A percentile compares a stretch with the other conserved stretches of the same genome.
Conservation (phyloP, 148 eudicot genomes). For the Beta vulgaris region DNA sequence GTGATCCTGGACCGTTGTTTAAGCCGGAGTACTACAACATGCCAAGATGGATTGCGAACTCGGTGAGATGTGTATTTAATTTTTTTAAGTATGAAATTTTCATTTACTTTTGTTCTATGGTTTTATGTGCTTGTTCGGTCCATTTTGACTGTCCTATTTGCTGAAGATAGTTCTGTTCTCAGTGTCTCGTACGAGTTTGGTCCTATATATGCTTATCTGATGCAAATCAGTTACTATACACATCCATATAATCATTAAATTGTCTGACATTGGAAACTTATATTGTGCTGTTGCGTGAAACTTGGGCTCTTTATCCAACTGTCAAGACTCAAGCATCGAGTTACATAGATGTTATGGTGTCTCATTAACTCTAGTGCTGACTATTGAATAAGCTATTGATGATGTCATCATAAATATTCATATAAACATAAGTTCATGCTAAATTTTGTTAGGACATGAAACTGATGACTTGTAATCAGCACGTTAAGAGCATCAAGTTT, state of each 20-base stretch:
- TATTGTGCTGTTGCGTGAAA: no score
- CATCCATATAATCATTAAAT: background rate
- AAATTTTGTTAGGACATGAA: no score
- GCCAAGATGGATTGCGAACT: conserved; percentile 62
- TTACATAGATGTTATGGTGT: background rate
- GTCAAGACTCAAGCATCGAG: background rate
- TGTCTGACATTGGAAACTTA: no score
- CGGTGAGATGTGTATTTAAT: conserved; percentile 57
- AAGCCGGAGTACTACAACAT: conserved; percentile 64
- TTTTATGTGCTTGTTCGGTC: background rate
- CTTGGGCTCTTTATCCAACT: background rate
- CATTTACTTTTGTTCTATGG: background rate
- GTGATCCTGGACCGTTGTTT: conserved; percentile 85
- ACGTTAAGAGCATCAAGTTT: no score
- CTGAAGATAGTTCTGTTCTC: background rate
- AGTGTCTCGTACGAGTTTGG: background rate
- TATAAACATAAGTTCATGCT: no score
- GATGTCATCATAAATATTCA: background rate
- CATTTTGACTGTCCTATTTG: background rate
- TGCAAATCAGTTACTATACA: background rate
- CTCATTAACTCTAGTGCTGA: background rate
- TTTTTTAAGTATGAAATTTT: background rate
- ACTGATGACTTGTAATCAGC: background rate
- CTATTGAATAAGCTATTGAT: background rate
- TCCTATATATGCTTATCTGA: no score